Evolutionary conservation across 2,329 filamentous ascomycete species (phyloP).

Genomic region (Onygenales sp.): DNA sequence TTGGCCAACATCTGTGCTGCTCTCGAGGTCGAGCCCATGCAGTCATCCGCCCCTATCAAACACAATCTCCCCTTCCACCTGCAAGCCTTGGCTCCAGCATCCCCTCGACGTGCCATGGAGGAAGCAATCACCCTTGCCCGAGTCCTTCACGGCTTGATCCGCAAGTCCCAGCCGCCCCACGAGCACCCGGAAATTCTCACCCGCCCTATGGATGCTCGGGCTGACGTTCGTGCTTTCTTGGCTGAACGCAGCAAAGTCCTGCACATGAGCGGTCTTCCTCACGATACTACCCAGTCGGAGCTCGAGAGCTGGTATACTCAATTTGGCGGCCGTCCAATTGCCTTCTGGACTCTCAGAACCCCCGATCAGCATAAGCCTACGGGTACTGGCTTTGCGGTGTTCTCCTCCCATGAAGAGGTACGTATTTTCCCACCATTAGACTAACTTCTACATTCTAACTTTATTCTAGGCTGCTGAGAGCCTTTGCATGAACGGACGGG

Average conservation of each 20-base stretch:
- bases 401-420: slow-evolving; percentile 98
- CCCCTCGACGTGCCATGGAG: slow-evolving; percentile 92
- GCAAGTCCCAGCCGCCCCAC: slow-evolving; percentile 88
- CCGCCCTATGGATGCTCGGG: slow-evolving; percentile 90
- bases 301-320: slow-evolving; percentile 99
- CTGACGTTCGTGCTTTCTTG: slow-evolving; percentile 91
- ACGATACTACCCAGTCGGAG: slow-evolving; percentile 97
- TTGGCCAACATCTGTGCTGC: slow-evolving; percentile 97
- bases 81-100: slow-evolving; percentile 89
- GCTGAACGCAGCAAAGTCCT: slow-evolving; percentile 96
- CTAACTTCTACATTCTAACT: slow-evolving; percentile 8
- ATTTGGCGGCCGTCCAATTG: slow-evolving; percentile 93
- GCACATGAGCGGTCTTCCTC: slow-evolving; percentile 92
- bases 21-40: slow-evolving; percentile 93
- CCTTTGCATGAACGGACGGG: slow-evolving; percentile 97
- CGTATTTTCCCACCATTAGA: slow-evolving; percentile 25
- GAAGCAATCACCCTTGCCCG: slow-evolving; percentile 90
- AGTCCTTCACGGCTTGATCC: slow-evolving; percentile 83
- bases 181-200: slow-evolving; percentile 93
- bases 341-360: slow-evolving; percentile 96
- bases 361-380: slow-evolving; percentile 99
- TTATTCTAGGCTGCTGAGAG: slow-evolving; percentile 75
- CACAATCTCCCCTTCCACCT: slow-evolving; percentile 97
- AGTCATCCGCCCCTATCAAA: slow-evolving; percentile 96
- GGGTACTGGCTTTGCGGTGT: slow-evolving; percentile 93